Evolutionary conservation across 164 flowering plant species (phyloP).

Genomic region (Dillenia suffruticosa): DNA sequence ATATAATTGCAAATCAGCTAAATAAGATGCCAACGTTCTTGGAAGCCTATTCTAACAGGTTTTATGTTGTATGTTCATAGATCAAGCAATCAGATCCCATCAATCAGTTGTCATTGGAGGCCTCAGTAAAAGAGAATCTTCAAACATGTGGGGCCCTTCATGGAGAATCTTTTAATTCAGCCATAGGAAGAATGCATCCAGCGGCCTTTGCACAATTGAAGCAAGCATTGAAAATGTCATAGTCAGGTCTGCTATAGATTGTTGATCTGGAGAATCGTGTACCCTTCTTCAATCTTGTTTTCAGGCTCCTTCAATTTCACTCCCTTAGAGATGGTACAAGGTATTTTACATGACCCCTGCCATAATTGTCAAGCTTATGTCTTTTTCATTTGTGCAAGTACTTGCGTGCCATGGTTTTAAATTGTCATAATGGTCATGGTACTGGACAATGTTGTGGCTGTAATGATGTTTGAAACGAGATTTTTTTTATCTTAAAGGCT

Average conservation of each 20-base stretch:
- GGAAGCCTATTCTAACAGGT: slow-evolving; percentile 7
- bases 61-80: slow-evolving; percentile 26
- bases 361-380: no score
- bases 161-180: slow-evolving; percentile 81
- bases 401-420: no score
- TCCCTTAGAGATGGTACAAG: no score
- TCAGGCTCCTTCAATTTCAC: no score
- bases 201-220: slow-evolving; percentile 70
- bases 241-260: slow-evolving; percentile 1
- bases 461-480: no score
- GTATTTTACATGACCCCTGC: no score
- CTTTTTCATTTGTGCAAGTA: no score
- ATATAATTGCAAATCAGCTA: background rate
- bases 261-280: background rate
- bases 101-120: slow-evolving; percentile 64
- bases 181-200: slow-evolving; percentile 83
- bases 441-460: no score
- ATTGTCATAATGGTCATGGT: no score
- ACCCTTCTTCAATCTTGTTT: no score
- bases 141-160: slow-evolving; percentile 83
- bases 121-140: slow-evolving; percentile 76
- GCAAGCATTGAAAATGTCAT: slow-evolving; percentile 76
- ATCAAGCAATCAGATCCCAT: slow-evolving; percentile 80
- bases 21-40: background rate
- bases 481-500: no score